Evolutionary conservation across 208 protist genomes (phyloP).

Genomic region (Trypanosoma melophagium): DNA sequence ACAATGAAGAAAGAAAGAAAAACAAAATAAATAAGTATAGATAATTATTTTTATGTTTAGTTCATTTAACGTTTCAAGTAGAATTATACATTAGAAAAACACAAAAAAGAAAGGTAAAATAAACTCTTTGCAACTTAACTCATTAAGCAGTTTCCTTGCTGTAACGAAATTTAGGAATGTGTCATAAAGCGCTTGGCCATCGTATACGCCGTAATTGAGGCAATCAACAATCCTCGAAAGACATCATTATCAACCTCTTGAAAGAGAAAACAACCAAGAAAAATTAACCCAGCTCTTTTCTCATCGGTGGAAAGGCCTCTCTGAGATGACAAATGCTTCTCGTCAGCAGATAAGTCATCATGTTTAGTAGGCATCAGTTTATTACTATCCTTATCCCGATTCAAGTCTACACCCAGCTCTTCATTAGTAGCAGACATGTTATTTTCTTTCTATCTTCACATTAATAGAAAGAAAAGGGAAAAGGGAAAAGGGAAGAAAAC

Average conservation of each 20-base stretch:
- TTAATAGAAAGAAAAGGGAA: neutral
- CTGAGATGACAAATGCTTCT: no score
- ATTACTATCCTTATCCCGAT: neutral
- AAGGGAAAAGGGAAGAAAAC: neutral
- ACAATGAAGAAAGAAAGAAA: neutral
- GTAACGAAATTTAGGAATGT: no score
- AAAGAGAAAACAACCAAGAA: conserved; percentile 31
- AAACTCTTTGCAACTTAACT: no score
- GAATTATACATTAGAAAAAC: no score
- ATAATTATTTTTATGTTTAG: no score
- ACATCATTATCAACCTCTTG: conserved; percentile 27
- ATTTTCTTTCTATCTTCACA: neutral
- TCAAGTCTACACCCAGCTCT: neutral
- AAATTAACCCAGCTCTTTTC: conserved; percentile 24
- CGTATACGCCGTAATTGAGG: conserved; percentile 10
- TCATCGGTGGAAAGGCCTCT: conserved; percentile 21
- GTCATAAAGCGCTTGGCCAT: neutral
- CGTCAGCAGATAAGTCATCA: neutral
- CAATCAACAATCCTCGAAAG: conserved; percentile 15
- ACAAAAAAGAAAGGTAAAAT: no score
- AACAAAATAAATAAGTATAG: no score
- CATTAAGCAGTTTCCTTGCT: no score
- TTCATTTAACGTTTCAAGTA: no score
- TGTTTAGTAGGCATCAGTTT: no score
- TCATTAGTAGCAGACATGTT: neutral